phyloP scores from a whole-genome alignment of 2,329 filamentous ascomycete species.

The Botrytis galanthina region DNA sequence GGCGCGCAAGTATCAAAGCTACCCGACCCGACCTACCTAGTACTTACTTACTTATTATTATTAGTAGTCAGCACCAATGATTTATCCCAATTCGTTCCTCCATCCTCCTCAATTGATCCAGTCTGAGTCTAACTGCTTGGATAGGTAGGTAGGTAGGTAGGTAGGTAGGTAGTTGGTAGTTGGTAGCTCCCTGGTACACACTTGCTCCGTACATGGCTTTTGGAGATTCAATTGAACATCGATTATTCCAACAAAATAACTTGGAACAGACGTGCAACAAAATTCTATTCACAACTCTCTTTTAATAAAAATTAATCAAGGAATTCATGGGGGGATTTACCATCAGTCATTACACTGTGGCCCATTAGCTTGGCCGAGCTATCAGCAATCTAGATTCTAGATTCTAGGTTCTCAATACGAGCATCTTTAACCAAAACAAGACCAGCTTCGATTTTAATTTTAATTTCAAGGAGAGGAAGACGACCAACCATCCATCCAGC shows the following conservation, averaged over 20 bases:
- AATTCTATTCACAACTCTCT: not conserved
- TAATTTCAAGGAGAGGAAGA: not conserved
- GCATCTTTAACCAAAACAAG: not conserved
- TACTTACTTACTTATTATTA: no score
- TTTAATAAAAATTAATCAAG: not conserved
- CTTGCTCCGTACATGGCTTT: not conserved
- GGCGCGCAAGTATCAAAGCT: not conserved
- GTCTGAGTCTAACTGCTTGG: not conserved
- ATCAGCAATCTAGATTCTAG: not conserved
- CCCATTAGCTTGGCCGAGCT: not conserved
- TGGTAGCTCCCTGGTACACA: not conserved
- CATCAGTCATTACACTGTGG: not conserved
- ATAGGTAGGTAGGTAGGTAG: not conserved
- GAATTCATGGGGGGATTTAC: not conserved
- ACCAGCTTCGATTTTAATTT: not conserved
- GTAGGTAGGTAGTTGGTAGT: not conserved
- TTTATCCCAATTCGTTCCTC: not conserved
- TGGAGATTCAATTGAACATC: not conserved
- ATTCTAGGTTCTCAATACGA: not conserved
- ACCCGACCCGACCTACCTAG: not conserved
- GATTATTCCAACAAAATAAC: conserved; percentile 13
- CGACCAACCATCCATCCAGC: not conserved
- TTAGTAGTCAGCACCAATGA: not conserved
- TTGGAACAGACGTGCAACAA: conserved; percentile 21
- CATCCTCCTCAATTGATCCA: not conserved